Conservation (phyloP, 1,284 basidiomycete species). For the Veloboletus limbatus region DNA sequence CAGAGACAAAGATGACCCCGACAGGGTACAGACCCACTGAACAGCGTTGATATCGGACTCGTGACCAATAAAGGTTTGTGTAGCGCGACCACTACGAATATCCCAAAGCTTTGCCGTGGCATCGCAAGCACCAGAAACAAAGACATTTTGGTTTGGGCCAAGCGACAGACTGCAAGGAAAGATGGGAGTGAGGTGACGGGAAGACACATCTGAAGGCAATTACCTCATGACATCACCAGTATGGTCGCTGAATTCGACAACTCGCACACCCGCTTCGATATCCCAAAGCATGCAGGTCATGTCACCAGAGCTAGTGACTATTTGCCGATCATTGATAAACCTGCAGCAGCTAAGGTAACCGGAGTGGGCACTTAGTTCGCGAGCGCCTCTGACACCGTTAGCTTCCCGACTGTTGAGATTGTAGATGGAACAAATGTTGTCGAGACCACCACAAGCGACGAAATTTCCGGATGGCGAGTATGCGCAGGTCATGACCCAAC, state of each 20-base stretch:
- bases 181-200: conserved; percentile 15
- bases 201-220: conserved; percentile 8
- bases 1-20: conserved; percentile 12
- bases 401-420: conserved; percentile 77
- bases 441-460: conserved; percentile 97
- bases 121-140: conserved; percentile 98
- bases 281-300: conserved; percentile 99
- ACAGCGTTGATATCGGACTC: conserved; percentile 99
- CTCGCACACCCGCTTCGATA: conserved; percentile 92
- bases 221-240: conserved; percentile 99
- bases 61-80: conserved; percentile 98
- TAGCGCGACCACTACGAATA: conserved; percentile 93
- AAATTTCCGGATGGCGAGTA: conserved; percentile 96
- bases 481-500: conserved; percentile 99
- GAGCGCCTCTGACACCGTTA: conserved; percentile 72
- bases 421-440: conserved; percentile 99
- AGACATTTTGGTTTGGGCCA: conserved; percentile 91
- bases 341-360: conserved; percentile 98
- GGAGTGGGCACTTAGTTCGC: conserved; percentile 94
- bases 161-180: conserved; percentile 77
- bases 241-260: conserved; percentile 97
- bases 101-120: conserved; percentile 99
- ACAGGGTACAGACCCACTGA: conserved; percentile 59
- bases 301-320: conserved; percentile 95
- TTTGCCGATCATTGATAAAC: conserved; percentile 97